phyloP scores from a whole-genome alignment of 2,329 filamentous ascomycete species.

The Teratosphaeria zuluensis region DNA sequence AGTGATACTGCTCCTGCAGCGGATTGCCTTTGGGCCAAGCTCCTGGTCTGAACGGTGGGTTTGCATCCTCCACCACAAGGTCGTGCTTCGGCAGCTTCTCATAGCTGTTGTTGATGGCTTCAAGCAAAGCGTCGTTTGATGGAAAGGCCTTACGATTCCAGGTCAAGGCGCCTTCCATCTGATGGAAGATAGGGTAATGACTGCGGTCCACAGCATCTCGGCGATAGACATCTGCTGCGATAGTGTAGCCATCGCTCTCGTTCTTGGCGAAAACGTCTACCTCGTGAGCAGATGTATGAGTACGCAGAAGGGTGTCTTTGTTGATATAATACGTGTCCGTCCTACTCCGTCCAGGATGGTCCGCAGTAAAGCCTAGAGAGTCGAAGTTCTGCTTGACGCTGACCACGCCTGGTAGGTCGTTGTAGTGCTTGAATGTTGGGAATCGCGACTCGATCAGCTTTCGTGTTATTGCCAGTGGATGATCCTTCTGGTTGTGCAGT shows the following conservation, averaged over 20 bases:
- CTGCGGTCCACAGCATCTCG: slow-evolving; percentile 89
- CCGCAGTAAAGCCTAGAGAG: slow-evolving; percentile 78
- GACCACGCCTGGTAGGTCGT: slow-evolving; percentile 72
- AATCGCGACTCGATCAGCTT: slow-evolving; percentile 89
- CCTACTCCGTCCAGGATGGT: slow-evolving; percentile 77
- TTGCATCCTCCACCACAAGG: slow-evolving; percentile 73
- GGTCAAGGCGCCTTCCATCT: slow-evolving; percentile 90
- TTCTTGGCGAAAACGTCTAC: slow-evolving; percentile 67
- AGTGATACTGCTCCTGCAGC: slow-evolving; percentile 63
- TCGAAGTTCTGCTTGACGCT: slow-evolving; percentile 86
- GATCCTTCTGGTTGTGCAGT: slow-evolving; percentile 83
- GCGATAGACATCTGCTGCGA: slow-evolving; percentile 90
- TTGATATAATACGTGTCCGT: slow-evolving; percentile 97
- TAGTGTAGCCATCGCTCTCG: slow-evolving; percentile 69
- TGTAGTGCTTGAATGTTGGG: slow-evolving; percentile 66
- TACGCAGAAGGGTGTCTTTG: slow-evolving; percentile 70
- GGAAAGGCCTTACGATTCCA: slow-evolving; percentile 65
- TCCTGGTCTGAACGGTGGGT: slow-evolving; percentile 59
- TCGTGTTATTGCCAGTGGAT: slow-evolving; percentile 83
- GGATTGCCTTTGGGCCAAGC: slow-evolving; percentile 58
- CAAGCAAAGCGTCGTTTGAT: slow-evolving; percentile 44
- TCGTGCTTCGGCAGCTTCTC: slow-evolving; percentile 61
- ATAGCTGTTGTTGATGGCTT: slow-evolving; percentile 61
- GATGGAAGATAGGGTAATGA: slow-evolving; percentile 95
- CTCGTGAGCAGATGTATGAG: slow-evolving; percentile 92